These are phyloP conservation scores for Yamadazyma siamensis DNA, from an alignment of 1,139 yeast genomes.

Conservation along the genomic window DNA sequence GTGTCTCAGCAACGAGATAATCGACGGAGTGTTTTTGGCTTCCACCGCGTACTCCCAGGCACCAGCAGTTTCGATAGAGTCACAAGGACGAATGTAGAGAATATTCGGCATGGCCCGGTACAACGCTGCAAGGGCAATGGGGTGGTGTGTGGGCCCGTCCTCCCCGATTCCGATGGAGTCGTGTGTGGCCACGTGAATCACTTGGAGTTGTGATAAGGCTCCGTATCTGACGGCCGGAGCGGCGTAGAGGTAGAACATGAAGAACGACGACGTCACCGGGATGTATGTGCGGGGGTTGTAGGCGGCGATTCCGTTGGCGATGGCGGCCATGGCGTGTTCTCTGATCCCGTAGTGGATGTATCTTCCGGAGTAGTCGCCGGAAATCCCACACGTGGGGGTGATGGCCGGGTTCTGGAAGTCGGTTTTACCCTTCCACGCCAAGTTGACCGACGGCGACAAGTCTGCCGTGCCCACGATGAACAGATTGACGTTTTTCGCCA, in stretches of 20 bases:
- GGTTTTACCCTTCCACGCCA: constrained; percentile 20
- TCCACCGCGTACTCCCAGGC: constrained; percentile 25
- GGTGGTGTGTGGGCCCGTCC: constrained; percentile 41
- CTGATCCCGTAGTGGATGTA: constrained; percentile 31
- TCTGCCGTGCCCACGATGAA: constrained; percentile 27
- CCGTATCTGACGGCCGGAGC: constrained; percentile 36
- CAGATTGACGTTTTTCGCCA: constrained; percentile 16
- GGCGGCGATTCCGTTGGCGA: constrained; percentile 37
- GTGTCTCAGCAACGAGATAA: constrained; percentile 19
- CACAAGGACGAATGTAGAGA: constrained; percentile 26
- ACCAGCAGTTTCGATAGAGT: constrained; percentile 26
- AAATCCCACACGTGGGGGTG: constrained; percentile 20
- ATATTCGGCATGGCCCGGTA: constrained; percentile 33
- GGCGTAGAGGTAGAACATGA: constrained; percentile 34
- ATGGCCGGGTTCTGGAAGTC: constrained; percentile 24
- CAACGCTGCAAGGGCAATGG: constrained; percentile 27
- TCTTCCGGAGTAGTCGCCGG: constrained; percentile 25
- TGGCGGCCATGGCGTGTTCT: constrained; percentile 35
- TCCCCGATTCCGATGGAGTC: constrained; percentile 38
- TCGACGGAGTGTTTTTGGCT: constrained; percentile 17
- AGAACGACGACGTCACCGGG: constrained; percentile 32
- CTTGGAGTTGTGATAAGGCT: constrained; percentile 26
- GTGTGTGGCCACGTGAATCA: constrained; percentile 35
- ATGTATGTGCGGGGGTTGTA: constrained; percentile 27
- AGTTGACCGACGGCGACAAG: constrained; percentile 24